phyloP scores from a whole-genome alignment of 371 early-diverging fungal species.

The Apophysomyces trapeziformis region DNA sequence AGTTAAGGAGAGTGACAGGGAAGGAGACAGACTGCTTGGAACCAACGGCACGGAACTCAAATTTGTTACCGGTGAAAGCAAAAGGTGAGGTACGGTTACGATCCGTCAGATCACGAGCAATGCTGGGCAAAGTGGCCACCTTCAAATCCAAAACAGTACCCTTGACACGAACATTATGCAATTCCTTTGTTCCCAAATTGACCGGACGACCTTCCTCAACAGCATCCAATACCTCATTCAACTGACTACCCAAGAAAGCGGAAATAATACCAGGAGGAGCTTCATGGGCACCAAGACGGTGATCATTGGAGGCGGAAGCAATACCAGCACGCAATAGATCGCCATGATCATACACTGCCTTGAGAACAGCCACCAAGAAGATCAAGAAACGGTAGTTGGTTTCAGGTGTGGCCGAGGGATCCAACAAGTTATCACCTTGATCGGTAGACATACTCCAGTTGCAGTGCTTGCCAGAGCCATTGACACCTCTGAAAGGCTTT shows the following conservation, averaged over 20 bases:
- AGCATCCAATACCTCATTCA: slow-evolving; percentile 86
- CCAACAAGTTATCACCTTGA: slow-evolving; percentile 93
- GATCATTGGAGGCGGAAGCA: slow-evolving; percentile 90
- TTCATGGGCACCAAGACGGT: slow-evolving; percentile 95
- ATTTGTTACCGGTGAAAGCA: slow-evolving; percentile 99
- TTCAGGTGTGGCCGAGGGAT: slow-evolving; percentile 92
- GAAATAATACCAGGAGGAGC: slow-evolving; percentile 96
- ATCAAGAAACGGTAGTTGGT: slow-evolving; percentile 96
- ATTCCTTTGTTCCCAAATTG: slow-evolving; percentile 67
- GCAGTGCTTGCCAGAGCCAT: slow-evolving; percentile 99
- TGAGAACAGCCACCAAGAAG: slow-evolving; percentile 88
- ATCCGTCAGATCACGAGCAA: slow-evolving; percentile 96
- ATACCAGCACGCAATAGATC: slow-evolving; percentile 80
- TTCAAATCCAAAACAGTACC: slow-evolving; percentile 92
- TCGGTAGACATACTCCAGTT: slow-evolving; percentile 98
- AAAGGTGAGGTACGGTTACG: slow-evolving; percentile 99
- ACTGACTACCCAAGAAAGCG: slow-evolving; percentile 90
- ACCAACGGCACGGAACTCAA: slow-evolving; percentile 99
- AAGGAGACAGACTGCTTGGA: slow-evolving; percentile 97
- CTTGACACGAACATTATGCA: slow-evolving; percentile 87
- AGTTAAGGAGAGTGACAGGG: slow-evolving; percentile 92
- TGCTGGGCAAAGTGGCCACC: slow-evolving; percentile 88
- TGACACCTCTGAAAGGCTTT: slow-evolving; percentile 98
- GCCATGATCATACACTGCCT: slow-evolving; percentile 91
- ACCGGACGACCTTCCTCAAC: slow-evolving; percentile 83